Evolutionary conservation across 768 basidiomycete species (phyloP), one percentile per base, ranked within the genome.

Genomic region (Leccinum fibrillosum): DNA sequence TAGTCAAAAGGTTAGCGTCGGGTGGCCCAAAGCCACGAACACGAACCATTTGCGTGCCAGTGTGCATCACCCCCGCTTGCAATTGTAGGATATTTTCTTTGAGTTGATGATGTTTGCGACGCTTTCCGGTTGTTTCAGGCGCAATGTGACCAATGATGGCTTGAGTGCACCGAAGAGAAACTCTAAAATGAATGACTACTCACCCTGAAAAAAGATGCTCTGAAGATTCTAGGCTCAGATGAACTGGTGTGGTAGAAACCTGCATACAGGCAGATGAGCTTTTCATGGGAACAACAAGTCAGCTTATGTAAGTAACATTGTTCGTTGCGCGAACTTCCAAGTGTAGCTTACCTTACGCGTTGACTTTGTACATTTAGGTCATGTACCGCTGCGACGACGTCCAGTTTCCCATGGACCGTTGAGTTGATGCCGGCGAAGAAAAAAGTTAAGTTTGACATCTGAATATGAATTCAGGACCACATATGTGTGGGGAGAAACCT

Each of bases 21-120:
- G n/a, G 21, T 26, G 11, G 55, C 48, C 6, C 10, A 21, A 57
- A 48, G 42, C 10, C 5, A 39, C 2, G 32, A 12, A 45, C 21
- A 62, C 68, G 49, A 39, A 69, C 67, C 60, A 58, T 45, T 42
- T 67, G 52, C 23, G 30, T 55, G 28, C 28, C 28, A 28, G 28
- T 28, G 28, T 69, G 39, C 67, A 67, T 67, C 11, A 7, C 44
- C n/a, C 52, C 53, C 59, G 55, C 25, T 30, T 34, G 12, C 32
- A 32, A 12, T 32, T 37, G 48, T 21, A 21, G 50, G 49, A 34
- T 49, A 32, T 49, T 39, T 39, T 30, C 39, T 49, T 28, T 44
- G 25, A 6, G 28, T 23, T 15, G 45, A 8, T 34, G 50, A 34
- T 19, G 34, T 25, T 12, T 37, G 56, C 39, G 54, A 62, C 6